Evolutionary conservation across 768 basidiomycete genomes (phyloP).

Genomic region (Rhodotorula taiwanensis): DNA sequence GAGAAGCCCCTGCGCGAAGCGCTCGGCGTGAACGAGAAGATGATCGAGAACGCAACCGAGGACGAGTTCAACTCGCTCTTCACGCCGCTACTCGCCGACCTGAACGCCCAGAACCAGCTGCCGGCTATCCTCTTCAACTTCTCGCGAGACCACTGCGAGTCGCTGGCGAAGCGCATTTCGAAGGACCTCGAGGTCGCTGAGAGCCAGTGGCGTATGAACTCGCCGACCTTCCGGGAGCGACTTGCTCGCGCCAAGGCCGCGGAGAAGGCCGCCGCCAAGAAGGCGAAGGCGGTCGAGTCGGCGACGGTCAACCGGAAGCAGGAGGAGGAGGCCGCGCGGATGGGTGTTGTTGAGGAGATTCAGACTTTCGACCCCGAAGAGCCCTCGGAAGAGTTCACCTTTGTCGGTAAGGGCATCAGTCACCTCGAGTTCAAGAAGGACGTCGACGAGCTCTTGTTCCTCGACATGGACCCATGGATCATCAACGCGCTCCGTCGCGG

Average conservation of each 20-base stretch:
- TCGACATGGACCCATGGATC: conserved; percentile 42
- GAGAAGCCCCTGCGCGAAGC: conserved; percentile 26
- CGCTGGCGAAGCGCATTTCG: conserved; percentile 50
- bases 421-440: conserved; percentile 53
- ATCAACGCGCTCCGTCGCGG: conserved; percentile 54
- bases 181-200: conserved; percentile 50
- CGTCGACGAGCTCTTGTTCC: conserved; percentile 46
- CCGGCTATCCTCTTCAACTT: conserved; percentile 65
- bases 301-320: conserved; percentile 41
- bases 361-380: conserved; percentile 55
- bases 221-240: conserved; percentile 55
- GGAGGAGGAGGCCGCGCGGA: conserved; percentile 35
- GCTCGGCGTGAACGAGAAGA: conserved; percentile 25
- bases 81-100: conserved; percentile 54
- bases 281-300: conserved; percentile 43
- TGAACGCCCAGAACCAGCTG: conserved; percentile 54
- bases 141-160: conserved; percentile 57
- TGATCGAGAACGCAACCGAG: conserved; percentile 30
- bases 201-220: conserved; percentile 52
- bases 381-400: conserved; percentile 58
- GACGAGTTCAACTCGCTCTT: conserved; percentile 47
- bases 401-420: conserved; percentile 53
- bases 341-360: conserved; percentile 36
- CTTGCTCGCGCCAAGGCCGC: conserved; percentile 51
- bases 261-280: conserved; percentile 48